Percentiles rank a stretch among this genome's conserved stretches.
These are phyloP conservation scores for Boletus coccyginus DNA, from an alignment of 768 basidiomycete species.

Conservation along the genomic window DNA sequence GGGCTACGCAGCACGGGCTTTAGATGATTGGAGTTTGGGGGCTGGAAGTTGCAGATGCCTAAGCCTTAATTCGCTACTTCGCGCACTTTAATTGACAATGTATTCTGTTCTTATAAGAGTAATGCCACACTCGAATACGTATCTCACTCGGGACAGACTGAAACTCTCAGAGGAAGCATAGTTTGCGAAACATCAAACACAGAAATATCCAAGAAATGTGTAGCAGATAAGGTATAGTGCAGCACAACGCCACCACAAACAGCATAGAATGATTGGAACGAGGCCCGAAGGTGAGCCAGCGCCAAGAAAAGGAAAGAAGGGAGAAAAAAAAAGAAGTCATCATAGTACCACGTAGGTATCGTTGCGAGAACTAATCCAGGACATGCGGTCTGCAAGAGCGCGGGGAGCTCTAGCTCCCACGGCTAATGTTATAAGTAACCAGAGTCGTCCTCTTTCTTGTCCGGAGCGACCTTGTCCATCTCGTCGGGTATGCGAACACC, in stretches of 20 bases:
- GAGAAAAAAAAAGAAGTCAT: background rate
- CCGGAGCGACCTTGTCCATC: constrained; percentile 34
- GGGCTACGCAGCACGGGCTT: constrained; percentile 17
- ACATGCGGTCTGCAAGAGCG: background rate
- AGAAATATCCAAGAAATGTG: background rate
- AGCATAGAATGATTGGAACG: background rate
- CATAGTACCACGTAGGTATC: background rate
- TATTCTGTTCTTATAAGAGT: too few relatives aligned
- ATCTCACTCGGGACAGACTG: background rate
- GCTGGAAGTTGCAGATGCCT: background rate
- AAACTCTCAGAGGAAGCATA: background rate
- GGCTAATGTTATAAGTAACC: constrained; percentile 25
- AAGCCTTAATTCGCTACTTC: background rate
- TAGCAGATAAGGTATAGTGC: constrained; percentile 9
- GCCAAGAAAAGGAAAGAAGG: background rate
- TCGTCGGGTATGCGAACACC: constrained; percentile 35
- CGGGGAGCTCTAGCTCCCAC: background rate
- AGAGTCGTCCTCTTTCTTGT: constrained; percentile 32
- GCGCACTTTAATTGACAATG: background rate
- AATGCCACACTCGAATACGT: too few relatives aligned
- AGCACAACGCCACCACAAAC: constrained; percentile 13
- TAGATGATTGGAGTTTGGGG: background rate
- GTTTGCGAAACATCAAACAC: background rate
- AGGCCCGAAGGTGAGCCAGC: background rate
- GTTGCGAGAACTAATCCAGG: background rate